Evolutionary conservation across 352 stramenopile genomes (phyloP).

Genomic region (Phytophthora quininea): DNA sequence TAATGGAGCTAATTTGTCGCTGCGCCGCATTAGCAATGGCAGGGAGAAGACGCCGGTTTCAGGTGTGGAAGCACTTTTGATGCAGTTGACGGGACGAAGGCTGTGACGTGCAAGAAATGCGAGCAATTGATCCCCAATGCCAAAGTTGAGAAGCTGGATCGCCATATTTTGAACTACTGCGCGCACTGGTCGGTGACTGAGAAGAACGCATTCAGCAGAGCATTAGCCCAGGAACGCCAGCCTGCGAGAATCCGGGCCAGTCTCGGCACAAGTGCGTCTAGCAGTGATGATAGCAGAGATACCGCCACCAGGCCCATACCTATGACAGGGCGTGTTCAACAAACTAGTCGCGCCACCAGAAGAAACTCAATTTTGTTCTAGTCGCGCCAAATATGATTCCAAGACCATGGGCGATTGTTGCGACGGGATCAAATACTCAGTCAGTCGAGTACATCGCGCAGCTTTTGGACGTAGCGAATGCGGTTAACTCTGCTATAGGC

Average conservation of each 20-base stretch:
- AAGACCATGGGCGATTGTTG: neutral
- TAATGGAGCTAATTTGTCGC: neutral
- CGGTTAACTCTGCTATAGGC: neutral
- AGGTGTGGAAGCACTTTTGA: slow-evolving; percentile 6
- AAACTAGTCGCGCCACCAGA: slow-evolving; percentile 4
- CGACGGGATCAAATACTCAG: slow-evolving; percentile 3
- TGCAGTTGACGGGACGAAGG: slow-evolving; percentile 3
- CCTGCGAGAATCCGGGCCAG: neutral
- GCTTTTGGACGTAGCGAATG: neutral
- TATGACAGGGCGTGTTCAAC: neutral
- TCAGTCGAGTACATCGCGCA: slow-evolving; percentile 1
- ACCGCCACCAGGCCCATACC: neutral
- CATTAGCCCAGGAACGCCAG: neutral
- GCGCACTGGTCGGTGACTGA: neutral
- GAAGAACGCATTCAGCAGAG: neutral
- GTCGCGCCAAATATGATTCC: slow-evolving; percentile 3
- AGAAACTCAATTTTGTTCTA: slow-evolving; percentile 7
- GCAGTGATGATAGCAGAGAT: neutral
- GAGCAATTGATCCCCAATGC: slow-evolving; percentile 6
- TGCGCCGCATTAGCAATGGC: neutral
- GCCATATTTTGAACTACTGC: slow-evolving; percentile 21
- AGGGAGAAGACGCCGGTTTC: neutral
- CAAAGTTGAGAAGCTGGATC: slow-evolving; percentile 19
- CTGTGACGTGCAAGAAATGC: slow-evolving; percentile 13
- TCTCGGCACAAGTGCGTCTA: neutral